Percentiles rank a stretch among this genome's conserved stretches.
phyloP scores from a whole-genome alignment of 2,329 filamentous ascomycete genomes.

The Verticillium albo-atrum region DNA sequence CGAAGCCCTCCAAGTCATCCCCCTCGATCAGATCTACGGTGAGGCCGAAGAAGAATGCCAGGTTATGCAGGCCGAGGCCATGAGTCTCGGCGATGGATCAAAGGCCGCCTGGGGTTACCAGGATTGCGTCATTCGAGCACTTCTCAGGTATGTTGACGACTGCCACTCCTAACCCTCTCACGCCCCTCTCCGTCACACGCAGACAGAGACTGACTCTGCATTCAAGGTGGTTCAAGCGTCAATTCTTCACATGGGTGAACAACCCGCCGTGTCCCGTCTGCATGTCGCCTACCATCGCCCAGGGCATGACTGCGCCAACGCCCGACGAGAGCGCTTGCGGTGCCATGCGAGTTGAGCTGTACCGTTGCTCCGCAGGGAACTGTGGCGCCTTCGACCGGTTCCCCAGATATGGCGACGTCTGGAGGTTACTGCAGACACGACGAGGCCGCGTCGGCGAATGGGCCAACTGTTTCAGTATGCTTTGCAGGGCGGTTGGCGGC shows the following conservation, averaged over 20 bases:
- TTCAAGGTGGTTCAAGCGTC: slow-evolving; percentile 84
- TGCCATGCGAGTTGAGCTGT: slow-evolving; percentile 83
- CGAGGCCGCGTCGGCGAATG: slow-evolving; percentile 89
- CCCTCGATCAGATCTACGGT: slow-evolving; percentile 84
- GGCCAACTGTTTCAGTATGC: slow-evolving; percentile 98
- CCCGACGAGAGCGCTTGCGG: slow-evolving; percentile 88
- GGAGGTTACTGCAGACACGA: slow-evolving; percentile 81
- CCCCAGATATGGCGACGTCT: slow-evolving; percentile 91
- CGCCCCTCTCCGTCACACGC: background rate
- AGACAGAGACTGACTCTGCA: background rate
- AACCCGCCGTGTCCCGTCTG: slow-evolving; percentile 85
- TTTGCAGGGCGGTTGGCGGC: slow-evolving; percentile 87
- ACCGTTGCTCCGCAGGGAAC: slow-evolving; percentile 71
- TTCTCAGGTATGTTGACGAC: slow-evolving; percentile 54
- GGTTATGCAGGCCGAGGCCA: slow-evolving; percentile 80
- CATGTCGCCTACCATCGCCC: slow-evolving; percentile 73
- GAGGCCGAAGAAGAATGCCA: slow-evolving; percentile 93
- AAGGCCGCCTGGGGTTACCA: slow-evolving; percentile 95
- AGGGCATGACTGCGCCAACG: slow-evolving; percentile 78
- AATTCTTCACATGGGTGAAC: slow-evolving; percentile 96
- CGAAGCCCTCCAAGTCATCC: slow-evolving; percentile 82
- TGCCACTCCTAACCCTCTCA: background rate
- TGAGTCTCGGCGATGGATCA: slow-evolving; percentile 75
- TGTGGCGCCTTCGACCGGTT: slow-evolving; percentile 85
- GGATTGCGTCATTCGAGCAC: slow-evolving; percentile 87